Percentiles rank a stretch among this genome's conserved stretches.
Conservation (phyloP, 2,329 filamentous ascomycete genomes). For the Ascochyta pisi region DNA sequence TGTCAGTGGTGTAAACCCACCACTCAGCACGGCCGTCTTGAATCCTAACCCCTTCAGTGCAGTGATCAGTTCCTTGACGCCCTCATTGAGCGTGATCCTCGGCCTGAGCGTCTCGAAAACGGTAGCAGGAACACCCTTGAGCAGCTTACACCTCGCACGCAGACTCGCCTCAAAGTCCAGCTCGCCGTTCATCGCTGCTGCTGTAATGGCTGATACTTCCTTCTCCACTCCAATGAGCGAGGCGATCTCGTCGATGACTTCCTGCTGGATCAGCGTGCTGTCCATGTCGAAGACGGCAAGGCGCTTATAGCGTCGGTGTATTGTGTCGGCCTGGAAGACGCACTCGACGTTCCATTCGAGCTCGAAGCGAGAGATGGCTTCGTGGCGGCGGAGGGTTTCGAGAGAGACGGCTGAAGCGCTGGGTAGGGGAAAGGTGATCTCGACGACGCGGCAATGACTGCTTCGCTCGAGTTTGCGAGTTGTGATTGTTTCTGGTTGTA, state of each 20-base stretch:
- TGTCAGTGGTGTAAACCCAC: constrained; percentile 89
- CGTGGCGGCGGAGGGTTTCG: constrained; percentile 76
- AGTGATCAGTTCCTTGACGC: constrained; percentile 75
- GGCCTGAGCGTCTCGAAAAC: constrained; percentile 81
- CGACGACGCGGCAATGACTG: constrained; percentile 68
- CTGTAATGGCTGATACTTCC: constrained; percentile 86
- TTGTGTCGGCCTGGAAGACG: constrained; percentile 73
- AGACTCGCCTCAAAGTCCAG: constrained; percentile 89
- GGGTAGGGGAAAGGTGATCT: constrained; percentile 68
- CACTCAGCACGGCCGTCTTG: constrained; percentile 88
- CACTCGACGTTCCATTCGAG: constrained; percentile 89
- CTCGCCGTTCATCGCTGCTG: constrained; percentile 94
- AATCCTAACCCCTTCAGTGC: constrained; percentile 80
- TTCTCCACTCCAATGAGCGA: constrained; percentile 81
- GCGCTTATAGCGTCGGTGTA: constrained; percentile 80
- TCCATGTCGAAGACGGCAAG: constrained; percentile 99
- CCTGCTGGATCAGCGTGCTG: constrained; percentile 93
- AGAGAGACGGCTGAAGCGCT: constrained; percentile 60
- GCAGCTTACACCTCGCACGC: constrained; percentile 77
- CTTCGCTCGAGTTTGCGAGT: constrained; percentile 65
- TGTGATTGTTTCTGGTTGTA: constrained; percentile 56
- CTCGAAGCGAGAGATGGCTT: constrained; percentile 81
- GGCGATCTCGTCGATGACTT: constrained; percentile 96
- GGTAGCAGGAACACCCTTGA: constrained; percentile 78
- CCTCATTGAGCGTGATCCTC: constrained; percentile 80